A percentile compares a stretch with the other conserved stretches of the same genome.
These are phyloP conservation scores for Licmophora abbreviata DNA, from an alignment of 108 stramenopile species.

Conservation along the genomic window DNA sequence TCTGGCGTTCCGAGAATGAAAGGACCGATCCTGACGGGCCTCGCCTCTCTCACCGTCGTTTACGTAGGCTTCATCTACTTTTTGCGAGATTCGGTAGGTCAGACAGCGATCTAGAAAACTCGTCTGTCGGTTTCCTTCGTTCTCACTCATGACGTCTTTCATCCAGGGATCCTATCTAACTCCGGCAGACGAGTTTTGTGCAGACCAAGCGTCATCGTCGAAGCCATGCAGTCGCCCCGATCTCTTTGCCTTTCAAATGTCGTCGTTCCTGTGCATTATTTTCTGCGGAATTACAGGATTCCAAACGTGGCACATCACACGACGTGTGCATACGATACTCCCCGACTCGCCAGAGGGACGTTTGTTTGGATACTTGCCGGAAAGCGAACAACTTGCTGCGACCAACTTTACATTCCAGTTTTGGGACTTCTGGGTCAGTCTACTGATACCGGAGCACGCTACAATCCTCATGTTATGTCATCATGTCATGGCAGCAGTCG, in stretches of 20 bases:
- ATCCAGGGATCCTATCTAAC: no score
- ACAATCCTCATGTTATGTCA: conserved; percentile 44
- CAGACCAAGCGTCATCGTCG: no score
- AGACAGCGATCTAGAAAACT: no score
- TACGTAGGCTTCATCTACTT: no score
- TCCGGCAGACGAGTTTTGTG: no score
- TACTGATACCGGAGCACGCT: conserved; percentile 41
- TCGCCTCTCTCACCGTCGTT: no score
- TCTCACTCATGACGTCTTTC: no score
- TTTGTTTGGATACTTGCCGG: conserved; percentile 30
- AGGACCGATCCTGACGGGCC: no score
- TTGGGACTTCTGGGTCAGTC: conserved; percentile 46
- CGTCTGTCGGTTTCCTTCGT: no score
- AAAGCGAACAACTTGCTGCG: conserved; percentile 19
- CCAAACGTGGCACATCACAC: conserved; percentile 23
- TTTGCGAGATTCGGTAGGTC: no score
- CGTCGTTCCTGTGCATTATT: no score
- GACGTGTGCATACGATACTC: conserved; percentile 8
- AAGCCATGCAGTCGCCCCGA: conserved; percentile 26
- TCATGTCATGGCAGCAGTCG: conserved; percentile 47
- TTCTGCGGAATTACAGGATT: conserved; percentile 25
- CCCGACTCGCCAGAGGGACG: conserved; percentile 36
- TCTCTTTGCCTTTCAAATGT: conserved; percentile 28
- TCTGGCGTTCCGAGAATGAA: no score
- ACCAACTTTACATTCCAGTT: conserved; percentile 42